These are phyloP conservation scores for Lactifluus subvellereus DNA, from an alignment of 768 basidiomycete genomes.

Conservation along the genomic window DNA sequence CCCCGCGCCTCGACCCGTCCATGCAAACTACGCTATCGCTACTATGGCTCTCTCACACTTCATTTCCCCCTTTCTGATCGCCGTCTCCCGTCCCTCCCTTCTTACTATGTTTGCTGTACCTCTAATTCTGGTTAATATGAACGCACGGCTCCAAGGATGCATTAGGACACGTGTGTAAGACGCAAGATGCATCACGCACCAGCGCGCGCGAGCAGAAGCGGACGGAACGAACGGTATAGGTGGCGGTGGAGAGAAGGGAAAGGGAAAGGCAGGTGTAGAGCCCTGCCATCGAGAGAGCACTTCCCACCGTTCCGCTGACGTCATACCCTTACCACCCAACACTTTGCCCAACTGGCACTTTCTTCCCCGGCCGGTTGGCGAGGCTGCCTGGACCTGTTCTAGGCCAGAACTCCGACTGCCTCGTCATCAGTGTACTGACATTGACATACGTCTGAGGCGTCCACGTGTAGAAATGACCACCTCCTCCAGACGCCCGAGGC, in stretches of 20 bases:
- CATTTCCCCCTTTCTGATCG: slow-evolving; percentile 3
- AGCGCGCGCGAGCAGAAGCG: background rate
- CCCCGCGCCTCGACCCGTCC: slow-evolving; percentile 20
- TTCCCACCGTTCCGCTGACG: background rate
- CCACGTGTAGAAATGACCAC: background rate
- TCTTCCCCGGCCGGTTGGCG: background rate
- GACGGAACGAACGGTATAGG: background rate
- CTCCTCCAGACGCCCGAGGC: background rate
- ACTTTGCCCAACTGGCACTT: too few relatives aligned
- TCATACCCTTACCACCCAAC: background rate
- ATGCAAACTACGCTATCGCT: slow-evolving; percentile 4
- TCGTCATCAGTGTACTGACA: background rate
- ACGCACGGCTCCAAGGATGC: background rate
- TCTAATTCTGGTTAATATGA: slow-evolving; percentile 1
- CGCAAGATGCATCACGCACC: background rate
- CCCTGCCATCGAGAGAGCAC: background rate
- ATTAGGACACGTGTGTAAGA: background rate
- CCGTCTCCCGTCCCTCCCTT: background rate
- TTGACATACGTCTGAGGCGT: background rate
- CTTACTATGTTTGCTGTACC: background rate
- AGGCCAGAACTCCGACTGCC: background rate
- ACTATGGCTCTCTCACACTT: background rate
- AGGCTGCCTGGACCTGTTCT: background rate
- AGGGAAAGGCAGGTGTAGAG: background rate
- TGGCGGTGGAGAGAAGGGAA: background rate